phyloP scores from a whole-genome alignment of 1,284 basidiomycete species.

The Trametes polyzona region DNA sequence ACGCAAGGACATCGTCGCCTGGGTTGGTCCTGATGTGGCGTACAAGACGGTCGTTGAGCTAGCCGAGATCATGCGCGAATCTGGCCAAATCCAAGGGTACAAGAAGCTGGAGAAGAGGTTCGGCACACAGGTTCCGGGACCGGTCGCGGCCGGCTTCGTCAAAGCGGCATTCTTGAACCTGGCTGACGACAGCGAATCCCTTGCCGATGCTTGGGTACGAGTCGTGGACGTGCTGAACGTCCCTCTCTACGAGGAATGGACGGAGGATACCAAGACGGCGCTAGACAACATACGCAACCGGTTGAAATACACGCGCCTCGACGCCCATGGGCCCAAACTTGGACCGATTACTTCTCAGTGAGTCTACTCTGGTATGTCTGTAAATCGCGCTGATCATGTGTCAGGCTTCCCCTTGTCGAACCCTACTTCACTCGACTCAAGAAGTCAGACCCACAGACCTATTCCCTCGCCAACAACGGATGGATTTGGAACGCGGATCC shows the following conservation, averaged over 20 bases:
- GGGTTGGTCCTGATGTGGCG: conserved; percentile 59
- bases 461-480: conserved; percentile 94
- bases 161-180: conserved; percentile 69
- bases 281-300: conserved; percentile 77
- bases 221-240: conserved; percentile 89
- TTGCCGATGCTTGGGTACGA: conserved; percentile 73
- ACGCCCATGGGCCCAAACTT: conserved; percentile 82
- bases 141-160: conserved; percentile 68
- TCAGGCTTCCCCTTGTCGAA: conserved; percentile 83
- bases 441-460: conserved; percentile 66
- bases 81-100: conserved; percentile 60
- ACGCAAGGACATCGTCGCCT: conserved; percentile 48
- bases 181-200: conserved; percentile 50
- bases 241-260: conserved; percentile 83
- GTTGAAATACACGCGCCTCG: conserved; percentile 80
- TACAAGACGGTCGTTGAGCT: conserved; percentile 71
- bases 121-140: conserved; percentile 64
- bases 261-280: conserved; percentile 79
- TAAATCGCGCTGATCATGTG: conserved; percentile 9
- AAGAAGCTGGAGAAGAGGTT: conserved; percentile 69
- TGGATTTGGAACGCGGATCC: conserved; percentile 99
- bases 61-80: conserved; percentile 61
- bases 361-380: conserved; percentile 35
- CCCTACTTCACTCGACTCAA: conserved; percentile 87
- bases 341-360: conserved; percentile 80